phyloP scores from a whole-genome alignment of 2,329 filamentous ascomycete species.

The Pseudophaeomoniella oleicola region DNA sequence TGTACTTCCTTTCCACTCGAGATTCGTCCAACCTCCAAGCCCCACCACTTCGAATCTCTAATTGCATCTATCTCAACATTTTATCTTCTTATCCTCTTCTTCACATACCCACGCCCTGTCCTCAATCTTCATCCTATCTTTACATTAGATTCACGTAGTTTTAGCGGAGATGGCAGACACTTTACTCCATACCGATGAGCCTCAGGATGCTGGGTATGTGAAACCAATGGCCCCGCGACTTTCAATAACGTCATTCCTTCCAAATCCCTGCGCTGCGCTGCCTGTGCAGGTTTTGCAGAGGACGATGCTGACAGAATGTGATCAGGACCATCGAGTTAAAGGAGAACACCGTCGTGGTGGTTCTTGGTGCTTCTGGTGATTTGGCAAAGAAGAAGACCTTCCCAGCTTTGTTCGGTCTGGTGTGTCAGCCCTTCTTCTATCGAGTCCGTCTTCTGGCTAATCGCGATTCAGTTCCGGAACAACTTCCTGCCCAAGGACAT shows the following conservation, averaged over 20 bases:
- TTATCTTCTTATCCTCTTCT: too few species aligned
- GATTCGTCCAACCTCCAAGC: too few species aligned
- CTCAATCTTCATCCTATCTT: conserved; percentile 7
- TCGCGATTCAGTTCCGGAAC: conserved; percentile 65
- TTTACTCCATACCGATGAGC: conserved; percentile 34
- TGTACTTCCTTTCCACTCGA: too few species aligned
- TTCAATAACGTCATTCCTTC: conserved; percentile 4
- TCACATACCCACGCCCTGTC: too few species aligned
- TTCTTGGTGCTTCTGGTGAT: conserved; percentile 93
- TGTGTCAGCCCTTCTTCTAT: conserved; percentile 44
- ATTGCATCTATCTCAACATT: conserved; percentile 8
- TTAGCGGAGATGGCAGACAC: conserved; percentile 32
- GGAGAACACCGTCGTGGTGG: conserved; percentile 93
- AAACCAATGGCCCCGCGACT: conserved; percentile 4
- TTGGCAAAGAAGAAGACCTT: conserved; percentile 99
- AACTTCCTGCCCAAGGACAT: conserved; percentile 95
- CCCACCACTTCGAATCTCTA: not conserved
- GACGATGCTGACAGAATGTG: too few species aligned
- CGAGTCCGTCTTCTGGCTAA: conserved; percentile 12
- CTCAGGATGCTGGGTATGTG: conserved; percentile 38
- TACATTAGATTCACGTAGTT: conserved; percentile 6
- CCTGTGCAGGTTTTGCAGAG: conserved; percentile 6
- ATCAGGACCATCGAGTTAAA: conserved; percentile 82
- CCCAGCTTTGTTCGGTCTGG: conserved; percentile 90
- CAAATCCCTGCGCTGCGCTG: not conserved